Evolutionary conservation across 2,329 filamentous ascomycete species (phyloP), one percentile per base, ranked within the genome.

Genomic region (Tolypocladium capitatum): DNA sequence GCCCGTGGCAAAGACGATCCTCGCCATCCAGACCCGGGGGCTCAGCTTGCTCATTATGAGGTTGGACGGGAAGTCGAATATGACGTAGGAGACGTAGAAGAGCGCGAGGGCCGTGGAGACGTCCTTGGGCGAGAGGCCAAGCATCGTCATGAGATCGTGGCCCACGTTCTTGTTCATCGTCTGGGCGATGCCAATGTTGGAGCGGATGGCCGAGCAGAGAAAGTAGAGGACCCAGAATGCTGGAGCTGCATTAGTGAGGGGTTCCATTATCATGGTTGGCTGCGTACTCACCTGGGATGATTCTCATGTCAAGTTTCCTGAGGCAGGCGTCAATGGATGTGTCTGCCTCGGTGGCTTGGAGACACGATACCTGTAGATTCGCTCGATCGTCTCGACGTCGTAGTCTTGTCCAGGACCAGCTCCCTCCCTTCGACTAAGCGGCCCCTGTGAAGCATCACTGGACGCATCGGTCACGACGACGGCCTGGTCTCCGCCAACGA

Each of bases 191-290:
- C 88, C 88, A 54, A 95, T 86, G 66, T 94, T 95, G 58, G 87
- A 92, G 46, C 88, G 82, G 58, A 95, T 92, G 51, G 87, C 89
- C 0, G 88, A 92, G 72, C 87, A 92, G 53, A 95, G 76, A 62
- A 95, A 95, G 69, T 95, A 95, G 16, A 95, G 75, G 16, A 83
- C 65, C 89, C 89, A 95, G 65, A 95, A 91, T 30, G 89, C 86
- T 75, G 52, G 21, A n/a, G 38, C n/a, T 10, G 21, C 8, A 31
- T 55, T 13, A 56, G 54, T 10, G n/a, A n/a, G 14, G n/a, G 8
- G 21, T 14, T 13, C 4, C 16, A 3, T 13, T 27, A 16, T 5
- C 16, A 3, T 30, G 9, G 2, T 27, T 18, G 18, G 4, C 6
- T 13, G 34, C 30, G n/a, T 2, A 54, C 63, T 52, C 59, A 76